Evolutionary conservation across 2,329 filamentous ascomycete genomes (phyloP).

Genomic region (Colletotrichum cereale): DNA sequence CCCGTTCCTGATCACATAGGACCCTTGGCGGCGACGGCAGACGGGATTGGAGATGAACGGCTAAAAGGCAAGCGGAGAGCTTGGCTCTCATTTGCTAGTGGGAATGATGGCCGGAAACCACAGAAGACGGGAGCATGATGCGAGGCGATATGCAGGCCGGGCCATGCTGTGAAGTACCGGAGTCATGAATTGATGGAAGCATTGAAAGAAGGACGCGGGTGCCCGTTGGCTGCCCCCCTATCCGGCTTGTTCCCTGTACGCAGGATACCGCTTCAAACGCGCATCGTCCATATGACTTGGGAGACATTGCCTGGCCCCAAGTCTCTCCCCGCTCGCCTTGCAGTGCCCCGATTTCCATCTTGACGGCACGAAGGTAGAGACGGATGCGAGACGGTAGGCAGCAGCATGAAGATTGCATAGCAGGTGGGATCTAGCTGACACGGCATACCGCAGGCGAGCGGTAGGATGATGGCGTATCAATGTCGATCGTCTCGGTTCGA

Average conservation of each 20-base stretch:
- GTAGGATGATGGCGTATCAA: conserved; percentile 23
- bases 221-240: conserved; percentile 8
- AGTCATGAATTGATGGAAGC: conserved; percentile 36
- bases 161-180: conserved; percentile 23
- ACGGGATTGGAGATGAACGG: conserved; percentile 18
- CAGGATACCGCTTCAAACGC: conserved; percentile 24
- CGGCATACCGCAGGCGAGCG: conserved; percentile 2
- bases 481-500: conserved; percentile 12
- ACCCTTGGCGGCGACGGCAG: conserved; percentile 5
- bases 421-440: conserved; percentile 18
- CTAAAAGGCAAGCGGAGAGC: conserved; percentile 20
- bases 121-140: conserved; percentile 3
- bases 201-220: conserved; percentile 30
- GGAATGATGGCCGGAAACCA: background rate
- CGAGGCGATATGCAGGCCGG: conserved; percentile 19
- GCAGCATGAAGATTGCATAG: conserved; percentile 25
- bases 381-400: background rate
- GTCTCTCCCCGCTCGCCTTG: background rate
- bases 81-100: conserved; percentile 6
- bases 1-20: conserved; percentile 17
- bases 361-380: conserved; percentile 3
- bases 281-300: conserved; percentile 28
- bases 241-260: conserved; percentile 31
- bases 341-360: conserved; percentile 19
- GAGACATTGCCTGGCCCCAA: conserved; percentile 10